Conservation (phyloP, 768 basidiomycete genomes). For the Auriscalpium microsporum region DNA sequence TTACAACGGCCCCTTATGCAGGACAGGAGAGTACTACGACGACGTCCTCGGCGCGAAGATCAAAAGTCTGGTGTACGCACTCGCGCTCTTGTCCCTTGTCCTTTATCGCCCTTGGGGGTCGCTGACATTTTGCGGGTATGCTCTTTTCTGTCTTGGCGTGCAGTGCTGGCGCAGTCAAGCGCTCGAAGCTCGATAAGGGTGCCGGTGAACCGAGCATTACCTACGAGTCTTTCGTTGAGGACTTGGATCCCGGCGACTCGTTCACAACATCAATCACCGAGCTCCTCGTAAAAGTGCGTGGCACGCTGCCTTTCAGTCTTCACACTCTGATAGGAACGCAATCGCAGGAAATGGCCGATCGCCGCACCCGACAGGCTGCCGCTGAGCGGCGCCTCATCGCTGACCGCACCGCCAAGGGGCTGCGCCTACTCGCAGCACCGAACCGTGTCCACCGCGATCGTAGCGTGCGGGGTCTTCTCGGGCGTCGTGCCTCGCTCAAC, state of each 20-base stretch:
- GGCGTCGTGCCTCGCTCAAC: conserved; percentile 22
- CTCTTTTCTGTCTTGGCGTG: background rate
- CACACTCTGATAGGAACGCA: background rate
- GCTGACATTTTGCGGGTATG: conserved; percentile 3
- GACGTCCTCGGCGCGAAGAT: conserved; percentile 68
- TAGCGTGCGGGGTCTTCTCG: background rate
- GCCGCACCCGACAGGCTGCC: conserved; percentile 43
- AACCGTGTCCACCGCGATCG: conserved; percentile 44
- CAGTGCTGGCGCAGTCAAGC: conserved; percentile 66
- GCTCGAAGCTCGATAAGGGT: conserved; percentile 56
- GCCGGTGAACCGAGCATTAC: conserved; percentile 58
- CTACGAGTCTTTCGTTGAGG: conserved; percentile 69
- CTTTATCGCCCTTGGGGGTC: background rate
- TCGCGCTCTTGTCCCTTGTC: conserved; percentile 3
- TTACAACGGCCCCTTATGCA: conserved; percentile 19
- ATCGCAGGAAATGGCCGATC: conserved; percentile 66
- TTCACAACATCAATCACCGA: conserved; percentile 73
- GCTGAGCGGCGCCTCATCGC: conserved; percentile 56
- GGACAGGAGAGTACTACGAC: conserved; percentile 68
- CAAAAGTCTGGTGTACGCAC: conserved; percentile 64
- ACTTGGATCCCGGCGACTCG: conserved; percentile 70
- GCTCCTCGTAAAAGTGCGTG: conserved; percentile 65
- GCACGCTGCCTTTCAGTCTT: background rate
- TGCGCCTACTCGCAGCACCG: conserved; percentile 48
- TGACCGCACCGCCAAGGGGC: conserved; percentile 55